Evolutionary conservation across 2,329 filamentous ascomycete genomes (phyloP).

Genomic region (Trichoderma hamatum): DNA sequence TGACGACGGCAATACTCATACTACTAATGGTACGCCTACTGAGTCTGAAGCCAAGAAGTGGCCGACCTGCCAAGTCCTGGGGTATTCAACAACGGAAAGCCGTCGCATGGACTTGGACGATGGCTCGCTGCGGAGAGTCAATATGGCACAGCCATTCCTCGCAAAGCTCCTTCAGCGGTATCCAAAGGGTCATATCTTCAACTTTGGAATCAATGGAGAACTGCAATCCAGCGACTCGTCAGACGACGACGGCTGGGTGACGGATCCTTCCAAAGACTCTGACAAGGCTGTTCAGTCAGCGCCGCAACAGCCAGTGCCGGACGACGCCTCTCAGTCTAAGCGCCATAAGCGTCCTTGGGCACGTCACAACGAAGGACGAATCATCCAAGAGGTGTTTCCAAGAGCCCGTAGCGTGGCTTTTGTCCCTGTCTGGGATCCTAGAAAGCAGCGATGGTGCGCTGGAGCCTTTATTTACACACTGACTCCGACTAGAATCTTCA

Average conservation of each 20-base stretch:
- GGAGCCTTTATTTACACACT: conserved; percentile 55
- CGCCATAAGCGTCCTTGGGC: conserved; percentile 21
- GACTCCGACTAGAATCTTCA: conserved; percentile 48
- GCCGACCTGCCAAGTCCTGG: conserved; percentile 41
- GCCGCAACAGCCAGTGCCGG: background rate
- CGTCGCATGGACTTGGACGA: conserved; percentile 40
- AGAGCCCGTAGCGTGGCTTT: conserved; percentile 51
- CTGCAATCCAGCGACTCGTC: conserved; percentile 40
- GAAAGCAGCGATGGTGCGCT: conserved; percentile 52
- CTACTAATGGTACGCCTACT: background rate
- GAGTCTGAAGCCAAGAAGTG: conserved; percentile 20
- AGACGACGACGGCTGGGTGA: conserved; percentile 31
- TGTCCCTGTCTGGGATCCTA: conserved; percentile 53
- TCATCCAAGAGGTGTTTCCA: conserved; percentile 44
- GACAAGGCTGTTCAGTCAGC: background rate
- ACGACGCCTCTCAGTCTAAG: conserved; percentile 9
- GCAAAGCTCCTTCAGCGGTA: conserved; percentile 48
- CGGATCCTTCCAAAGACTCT: conserved; percentile 6
- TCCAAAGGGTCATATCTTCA: conserved; percentile 51
- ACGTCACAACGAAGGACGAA: conserved; percentile 31
- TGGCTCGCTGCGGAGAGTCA: conserved; percentile 27
- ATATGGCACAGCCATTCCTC: conserved; percentile 46
- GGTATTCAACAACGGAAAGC: conserved; percentile 41
- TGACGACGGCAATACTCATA: background rate
- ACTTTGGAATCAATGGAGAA: conserved; percentile 46